These are phyloP conservation scores for Austropuccinia psidii DNA, from an alignment of 1,284 basidiomycete genomes.

Conservation along the genomic window DNA sequence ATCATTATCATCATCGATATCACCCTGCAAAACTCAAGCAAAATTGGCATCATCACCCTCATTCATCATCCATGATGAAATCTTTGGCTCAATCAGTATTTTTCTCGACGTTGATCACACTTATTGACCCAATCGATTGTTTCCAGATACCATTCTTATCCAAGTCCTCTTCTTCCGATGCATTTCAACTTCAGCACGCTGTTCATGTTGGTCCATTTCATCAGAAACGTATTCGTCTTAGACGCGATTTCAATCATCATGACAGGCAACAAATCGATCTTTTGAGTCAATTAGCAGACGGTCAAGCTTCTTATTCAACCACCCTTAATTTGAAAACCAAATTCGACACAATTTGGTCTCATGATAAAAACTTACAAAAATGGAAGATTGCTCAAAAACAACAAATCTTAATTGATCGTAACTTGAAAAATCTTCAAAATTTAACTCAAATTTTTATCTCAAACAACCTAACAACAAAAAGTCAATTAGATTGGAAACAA, in stretches of 20 bases:
- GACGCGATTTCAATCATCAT: slow-evolving; percentile 35
- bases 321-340: slow-evolving; percentile 7
- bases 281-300: slow-evolving; percentile 14
- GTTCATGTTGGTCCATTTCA: slow-evolving; percentile 38
- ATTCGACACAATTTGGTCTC: slow-evolving; percentile 33
- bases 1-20: too few species aligned
- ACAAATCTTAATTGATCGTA: slow-evolving; percentile 4
- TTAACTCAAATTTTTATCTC: background rate
- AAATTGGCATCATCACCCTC: too few species aligned
- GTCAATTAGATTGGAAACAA: slow-evolving; percentile 6
- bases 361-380: slow-evolving; percentile 38
- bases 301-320: slow-evolving; percentile 24
- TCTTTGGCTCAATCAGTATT: too few species aligned
- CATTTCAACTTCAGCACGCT: slow-evolving; percentile 40
- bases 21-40: too few species aligned
- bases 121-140: background rate
- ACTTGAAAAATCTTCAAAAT: background rate
- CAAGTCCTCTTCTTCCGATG: background rate
- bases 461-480: background rate
- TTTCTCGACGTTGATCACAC: too few species aligned
- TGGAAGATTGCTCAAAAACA: slow-evolving; percentile 23
- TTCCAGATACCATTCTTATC: slow-evolving; percentile 38
- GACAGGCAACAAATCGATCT: slow-evolving; percentile 37
- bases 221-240: slow-evolving; percentile 29
- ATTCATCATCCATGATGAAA: too few species aligned